phyloP scores from a whole-genome alignment of 139 green algal genomes.

The Yamagishiella unicocca region DNA sequence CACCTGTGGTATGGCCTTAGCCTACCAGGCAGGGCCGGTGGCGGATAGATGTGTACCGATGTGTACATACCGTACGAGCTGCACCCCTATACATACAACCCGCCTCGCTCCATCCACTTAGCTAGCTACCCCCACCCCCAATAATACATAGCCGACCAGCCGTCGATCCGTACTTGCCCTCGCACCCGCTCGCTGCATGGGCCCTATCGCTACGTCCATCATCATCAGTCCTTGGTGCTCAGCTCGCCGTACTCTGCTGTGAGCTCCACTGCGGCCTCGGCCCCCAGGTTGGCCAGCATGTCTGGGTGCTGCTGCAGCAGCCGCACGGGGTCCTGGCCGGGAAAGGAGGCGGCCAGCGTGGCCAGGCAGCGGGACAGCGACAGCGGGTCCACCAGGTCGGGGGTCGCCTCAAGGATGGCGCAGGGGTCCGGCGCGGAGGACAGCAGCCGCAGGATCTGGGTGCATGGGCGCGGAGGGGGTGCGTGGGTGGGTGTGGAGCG shows the following conservation, averaged over 20 bases:
- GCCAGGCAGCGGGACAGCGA: constrained; percentile 52
- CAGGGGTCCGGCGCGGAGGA: constrained; percentile 46
- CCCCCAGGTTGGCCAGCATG: constrained; percentile 52
- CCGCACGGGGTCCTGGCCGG: constrained; percentile 42
- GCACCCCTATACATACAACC: too few relatives aligned
- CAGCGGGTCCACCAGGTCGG: constrained; percentile 57
- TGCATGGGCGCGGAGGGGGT: background rate
- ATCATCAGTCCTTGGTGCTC: constrained; percentile 61
- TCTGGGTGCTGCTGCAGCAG: constrained; percentile 47
- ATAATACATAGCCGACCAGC: too few relatives aligned
- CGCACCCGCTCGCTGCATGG: too few relatives aligned
- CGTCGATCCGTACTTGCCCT: too few relatives aligned
- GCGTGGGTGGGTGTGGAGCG: too few relatives aligned
- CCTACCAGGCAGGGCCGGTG: too few relatives aligned
- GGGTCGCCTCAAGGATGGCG: constrained; percentile 59
- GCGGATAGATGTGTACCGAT: too few relatives aligned
- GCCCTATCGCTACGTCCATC: background rate
- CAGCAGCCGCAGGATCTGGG: constrained; percentile 58
- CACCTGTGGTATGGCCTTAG: too few relatives aligned
- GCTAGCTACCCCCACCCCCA: too few relatives aligned
- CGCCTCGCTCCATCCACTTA: too few relatives aligned
- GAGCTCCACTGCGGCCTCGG: constrained; percentile 20
- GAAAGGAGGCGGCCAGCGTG: constrained; percentile 41
- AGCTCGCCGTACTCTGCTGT: constrained; percentile 56
- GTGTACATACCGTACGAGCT: too few relatives aligned